These are phyloP conservation scores for Solanum etuberosum DNA, from an alignment of 257 asterid species.

Conservation along the genomic window DNA sequence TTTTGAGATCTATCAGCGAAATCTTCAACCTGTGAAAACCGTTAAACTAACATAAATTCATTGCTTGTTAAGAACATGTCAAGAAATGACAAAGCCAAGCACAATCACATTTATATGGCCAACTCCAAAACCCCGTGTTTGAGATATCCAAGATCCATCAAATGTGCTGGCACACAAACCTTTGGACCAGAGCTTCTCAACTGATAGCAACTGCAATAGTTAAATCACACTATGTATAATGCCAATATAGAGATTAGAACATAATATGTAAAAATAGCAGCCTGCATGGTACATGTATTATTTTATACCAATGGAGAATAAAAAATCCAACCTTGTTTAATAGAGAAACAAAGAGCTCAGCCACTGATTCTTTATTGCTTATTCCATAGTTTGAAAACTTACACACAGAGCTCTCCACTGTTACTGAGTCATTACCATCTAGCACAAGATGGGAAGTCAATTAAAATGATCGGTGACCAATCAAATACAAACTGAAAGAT, in stretches of 20 bases:
- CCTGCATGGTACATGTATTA: not conserved
- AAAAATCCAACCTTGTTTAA: constrained; percentile 50
- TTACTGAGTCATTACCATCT: constrained; percentile 75
- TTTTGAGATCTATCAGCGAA: constrained; percentile 68
- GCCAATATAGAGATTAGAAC: not conserved
- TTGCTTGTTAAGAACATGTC: not conserved
- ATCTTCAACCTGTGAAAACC: constrained; percentile 69
- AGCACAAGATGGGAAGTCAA: constrained; percentile 9
- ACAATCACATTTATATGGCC: constrained; percentile 53
- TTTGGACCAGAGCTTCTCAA: constrained; percentile 75
- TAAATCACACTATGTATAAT: not conserved
- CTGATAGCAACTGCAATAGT: constrained; percentile 58
- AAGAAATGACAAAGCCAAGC: not conserved
- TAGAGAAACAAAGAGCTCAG: constrained; percentile 74
- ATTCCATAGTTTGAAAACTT: constrained; percentile 55
- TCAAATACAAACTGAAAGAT: not conserved
- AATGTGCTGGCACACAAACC: constrained; percentile 79
- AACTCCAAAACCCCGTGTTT: constrained; percentile 68
- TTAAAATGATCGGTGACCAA: not conserved
- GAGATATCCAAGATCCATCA: constrained; percentile 66
- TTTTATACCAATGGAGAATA: not conserved
- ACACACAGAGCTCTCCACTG: constrained; percentile 36
- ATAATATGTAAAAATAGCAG: not conserved
- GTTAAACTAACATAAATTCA: not conserved
- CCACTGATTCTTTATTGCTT: constrained; percentile 55